phyloP scores from a whole-genome alignment of 169 alveolate species.

The Plasmodium reichenowi region DNA sequence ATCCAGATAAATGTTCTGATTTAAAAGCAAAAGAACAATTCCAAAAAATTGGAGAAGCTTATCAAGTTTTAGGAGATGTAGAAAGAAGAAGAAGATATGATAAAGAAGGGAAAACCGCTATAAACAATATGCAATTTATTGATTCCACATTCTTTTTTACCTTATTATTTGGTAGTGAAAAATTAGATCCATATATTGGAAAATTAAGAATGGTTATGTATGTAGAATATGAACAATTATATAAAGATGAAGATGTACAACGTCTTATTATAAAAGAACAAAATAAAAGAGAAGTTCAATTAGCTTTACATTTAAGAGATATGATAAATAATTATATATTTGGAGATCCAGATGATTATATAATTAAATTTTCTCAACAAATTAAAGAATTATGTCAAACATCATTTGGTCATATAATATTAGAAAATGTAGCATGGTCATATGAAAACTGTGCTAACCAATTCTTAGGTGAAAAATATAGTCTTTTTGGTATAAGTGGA shows the following conservation, averaged over 20 bases:
- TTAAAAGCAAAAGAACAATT: conserved; percentile 90
- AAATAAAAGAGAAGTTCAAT: conserved; percentile 87
- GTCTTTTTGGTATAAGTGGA: conserved; percentile 90
- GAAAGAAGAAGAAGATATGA: conserved; percentile 94
- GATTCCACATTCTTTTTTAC: conserved; percentile 90
- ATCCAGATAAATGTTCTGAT: conserved; percentile 96
- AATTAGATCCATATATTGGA: conserved; percentile 91
- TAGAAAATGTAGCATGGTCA: conserved; percentile 92
- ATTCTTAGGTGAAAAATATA: conserved; percentile 89
- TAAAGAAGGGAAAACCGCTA: conserved; percentile 92
- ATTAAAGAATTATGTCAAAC: conserved; percentile 88
- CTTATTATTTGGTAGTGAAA: conserved; percentile 92
- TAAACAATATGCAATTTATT: conserved; percentile 92
- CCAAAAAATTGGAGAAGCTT: conserved; percentile 91
- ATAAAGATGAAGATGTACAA: conserved; percentile 61
- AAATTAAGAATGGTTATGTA: conserved; percentile 89
- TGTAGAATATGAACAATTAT: conserved; percentile 85
- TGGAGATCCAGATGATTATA: conserved; percentile 86
- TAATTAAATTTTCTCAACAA: conserved; percentile 78
- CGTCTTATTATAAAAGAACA: conserved; percentile 82
- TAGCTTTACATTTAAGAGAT: conserved; percentile 89
- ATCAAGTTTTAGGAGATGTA: conserved; percentile 95
- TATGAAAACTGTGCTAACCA: conserved; percentile 91
- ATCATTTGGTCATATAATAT: conserved; percentile 89
- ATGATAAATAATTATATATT: conserved; percentile 83